A percentile compares a stretch with the other conserved stretches of the same genome.
Conservation (phyloP, 768 basidiomycete species). For the Pholiota microspora region DNA sequence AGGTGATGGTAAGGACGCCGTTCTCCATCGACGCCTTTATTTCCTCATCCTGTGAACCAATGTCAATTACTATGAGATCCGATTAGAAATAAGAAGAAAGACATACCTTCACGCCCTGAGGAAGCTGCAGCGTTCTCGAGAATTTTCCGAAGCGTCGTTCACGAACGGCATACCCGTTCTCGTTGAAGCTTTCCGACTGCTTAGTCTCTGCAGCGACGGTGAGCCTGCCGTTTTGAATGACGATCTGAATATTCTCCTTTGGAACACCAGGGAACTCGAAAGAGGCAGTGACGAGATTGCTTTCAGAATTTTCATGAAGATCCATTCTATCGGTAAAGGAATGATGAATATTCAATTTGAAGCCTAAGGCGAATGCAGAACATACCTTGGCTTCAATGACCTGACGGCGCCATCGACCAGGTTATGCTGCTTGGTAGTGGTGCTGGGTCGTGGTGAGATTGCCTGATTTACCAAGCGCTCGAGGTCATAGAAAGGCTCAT, state of each 20-base stretch:
- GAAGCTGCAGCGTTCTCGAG: constrained; percentile 46
- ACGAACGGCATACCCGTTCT: constrained; percentile 39
- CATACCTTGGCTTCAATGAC: constrained; percentile 28
- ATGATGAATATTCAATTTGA: too few relatives aligned
- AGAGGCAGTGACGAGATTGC: constrained; percentile 49
- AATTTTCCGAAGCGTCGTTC: constrained; percentile 51
- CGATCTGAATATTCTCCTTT: constrained; percentile 52
- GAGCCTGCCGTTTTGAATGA: constrained; percentile 49
- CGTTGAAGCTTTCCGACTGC: constrained; percentile 31
- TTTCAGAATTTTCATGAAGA: constrained; percentile 45
- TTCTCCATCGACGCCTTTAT: constrained; percentile 40
- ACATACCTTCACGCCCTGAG: constrained; percentile 51
- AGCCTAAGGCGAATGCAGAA: neutral
- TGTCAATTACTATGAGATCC: constrained; percentile 24
- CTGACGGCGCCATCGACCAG: neutral
- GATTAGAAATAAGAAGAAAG: neutral
- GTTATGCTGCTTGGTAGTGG: constrained; percentile 8
- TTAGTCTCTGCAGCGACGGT: constrained; percentile 49
- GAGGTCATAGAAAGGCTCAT: constrained; percentile 44
- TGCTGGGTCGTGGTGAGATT: constrained; percentile 19
- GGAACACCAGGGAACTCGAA: constrained; percentile 63
- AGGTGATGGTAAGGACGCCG: constrained; percentile 47
- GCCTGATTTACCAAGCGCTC: constrained; percentile 41
- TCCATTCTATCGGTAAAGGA: constrained; percentile 41
- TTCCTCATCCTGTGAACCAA: constrained; percentile 24